Base-by-base conservation (phyloP, 257 asterid species). In the Nicotiana benthamiana region DNA sequence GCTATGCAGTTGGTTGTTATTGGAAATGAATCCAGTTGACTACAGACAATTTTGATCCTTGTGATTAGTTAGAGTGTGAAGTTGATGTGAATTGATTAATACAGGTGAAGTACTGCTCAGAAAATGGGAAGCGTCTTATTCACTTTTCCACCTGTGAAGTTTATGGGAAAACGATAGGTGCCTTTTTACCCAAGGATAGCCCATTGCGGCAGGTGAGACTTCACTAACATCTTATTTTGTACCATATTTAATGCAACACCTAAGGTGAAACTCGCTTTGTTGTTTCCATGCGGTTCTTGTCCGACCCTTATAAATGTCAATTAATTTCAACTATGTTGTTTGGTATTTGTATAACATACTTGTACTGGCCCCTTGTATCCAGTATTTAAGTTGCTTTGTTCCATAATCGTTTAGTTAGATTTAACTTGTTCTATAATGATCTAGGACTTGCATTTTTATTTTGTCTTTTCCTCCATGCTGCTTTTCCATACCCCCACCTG, bases 141-240 rank as follows among this genome's bases (percentile, higher is more conserved):
- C 98, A 94, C 86, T 94, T 94, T 79, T 94, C 98, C 40, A 94
- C 98, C 43, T 94, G 98, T 88, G 98, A 94, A 82, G 87, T 94
- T 80, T 94, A 94, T 75, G 98, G 98, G 86, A 94, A 94, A 88
- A 94, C 97, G 0, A 87, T 91, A 78, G 98, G 97, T 80, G 74
- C 86, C 82, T 94, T 85, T 84, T 86, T 94, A 77, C 97, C 98
- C 77, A 90, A 94, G 79, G 97, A 94, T 80, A 92, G 96, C 85
- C 94, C 94, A 18, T 60, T 91, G 84, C 89, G 97, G 59, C 87
- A 92, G 97, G 98, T 92, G 82, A 92, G 82, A 57, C 65, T 85
- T 84, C 51, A 48, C 84, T 52, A 24, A 57, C 60, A 51, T 72
- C 83, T 46, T 61, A 51, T 75, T 60, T 60, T 40, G 27, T 87